Evolutionary conservation across 768 basidiomycete genomes (phyloP).

Genomic region (Cystobasidium tubakii): DNA sequence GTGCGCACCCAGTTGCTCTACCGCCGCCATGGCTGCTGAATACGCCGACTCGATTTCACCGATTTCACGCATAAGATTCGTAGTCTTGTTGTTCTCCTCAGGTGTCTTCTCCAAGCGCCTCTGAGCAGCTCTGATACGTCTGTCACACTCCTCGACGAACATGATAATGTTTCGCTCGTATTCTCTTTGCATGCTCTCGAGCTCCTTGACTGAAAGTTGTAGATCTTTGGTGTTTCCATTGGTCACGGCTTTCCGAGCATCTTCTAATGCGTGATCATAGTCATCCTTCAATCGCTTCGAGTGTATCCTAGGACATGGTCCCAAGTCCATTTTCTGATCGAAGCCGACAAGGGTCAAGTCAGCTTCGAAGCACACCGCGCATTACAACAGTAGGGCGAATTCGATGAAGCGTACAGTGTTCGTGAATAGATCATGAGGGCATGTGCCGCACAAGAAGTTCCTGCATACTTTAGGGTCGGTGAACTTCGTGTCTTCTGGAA

Average conservation of each 20-base stretch:
- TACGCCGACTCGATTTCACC: slow-evolving; percentile 98
- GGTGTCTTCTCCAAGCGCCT: slow-evolving; percentile 96
- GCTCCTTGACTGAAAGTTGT: slow-evolving; percentile 29
- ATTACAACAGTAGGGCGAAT: slow-evolving; percentile 37
- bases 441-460: slow-evolving; percentile 97
- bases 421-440: slow-evolving; percentile 92
- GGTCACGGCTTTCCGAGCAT: slow-evolving; percentile 4
- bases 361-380: neutral
- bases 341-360: neutral
- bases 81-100: slow-evolving; percentile 98
- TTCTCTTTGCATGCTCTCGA: slow-evolving; percentile 55
- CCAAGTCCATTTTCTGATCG: slow-evolving; percentile 95
- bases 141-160: slow-evolving; percentile 97
- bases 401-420: slow-evolving; percentile 68
- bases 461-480: slow-evolving; percentile 95
- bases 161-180: slow-evolving; percentile 91
- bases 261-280: slow-evolving; percentile 60
- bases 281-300: slow-evolving; percentile 88
- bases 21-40: slow-evolving; percentile 97
- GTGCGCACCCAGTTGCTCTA: slow-evolving; percentile 73
- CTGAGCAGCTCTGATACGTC: slow-evolving; percentile 88
- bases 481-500: slow-evolving; percentile 74
- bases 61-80: slow-evolving; percentile 98
- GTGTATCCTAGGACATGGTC: slow-evolving; percentile 93
- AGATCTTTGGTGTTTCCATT: slow-evolving; percentile 14